Evolutionary conservation across 2,329 filamentous ascomycete genomes (phyloP), one percentile per base, ranked within the genome.

Genomic region (Exophiala aquamarina): DNA sequence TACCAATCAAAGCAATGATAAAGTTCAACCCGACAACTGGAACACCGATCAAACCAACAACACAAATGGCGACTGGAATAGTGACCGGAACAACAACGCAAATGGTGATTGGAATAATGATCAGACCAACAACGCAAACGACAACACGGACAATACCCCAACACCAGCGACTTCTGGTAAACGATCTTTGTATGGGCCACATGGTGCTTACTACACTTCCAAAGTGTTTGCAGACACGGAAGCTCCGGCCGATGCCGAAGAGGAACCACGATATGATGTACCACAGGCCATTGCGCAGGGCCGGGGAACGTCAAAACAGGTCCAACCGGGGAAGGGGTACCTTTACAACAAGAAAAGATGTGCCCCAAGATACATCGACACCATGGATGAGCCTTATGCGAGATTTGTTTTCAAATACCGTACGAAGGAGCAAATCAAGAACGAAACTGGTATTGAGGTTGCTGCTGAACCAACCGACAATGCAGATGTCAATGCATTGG

Each of bases 371-470:
- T 66, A 65, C 44, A 45, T 63, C 21, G 63, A 66, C 53, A 55
- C 29, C 9, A 49, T 64, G 37, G 56, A 63, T 14, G 55, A 63
- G 26, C 63, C 63, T 6, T 66, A 64, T 44, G 63, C 63, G 11
- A 56, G 58, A 44, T 66, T 66, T 47, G 49, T 63, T 23, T 66
- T 66, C 54, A 63, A 62, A 32, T 66, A 66, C 51, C 58, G 63
- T 6, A 58, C 54, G 4, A 55, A 50, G 34, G 57, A 59, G 20
- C 50, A 57, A 28, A 18, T 59, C 21, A 50, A 43, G 46, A 43
- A 50, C 5, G 57, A 55, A 20, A 41, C 56, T 21, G 51, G 54
- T 4, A 44, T 58, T 17, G 48, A 57, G 9, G 32, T 55, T 28
- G 38, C 33, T 9, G 37, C 29, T 9, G 57, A 59, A 34, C 57